Evolutionary conservation across 371 early-diverging fungal species (phyloP).

Genomic region (Lichtheimia ramosa): DNA sequence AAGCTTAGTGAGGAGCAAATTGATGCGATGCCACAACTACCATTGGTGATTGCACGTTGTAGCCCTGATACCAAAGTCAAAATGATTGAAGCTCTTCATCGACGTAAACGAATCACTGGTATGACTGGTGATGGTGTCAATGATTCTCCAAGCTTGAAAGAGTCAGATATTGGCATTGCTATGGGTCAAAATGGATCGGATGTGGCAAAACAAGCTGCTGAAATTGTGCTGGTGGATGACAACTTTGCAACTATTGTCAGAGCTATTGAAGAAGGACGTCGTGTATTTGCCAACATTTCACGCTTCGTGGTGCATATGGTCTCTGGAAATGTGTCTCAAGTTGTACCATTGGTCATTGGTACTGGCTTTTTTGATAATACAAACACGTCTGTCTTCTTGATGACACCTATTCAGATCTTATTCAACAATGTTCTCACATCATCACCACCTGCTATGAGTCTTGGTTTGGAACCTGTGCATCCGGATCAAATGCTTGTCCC

Average conservation of each 20-base stretch:
- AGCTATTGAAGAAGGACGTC: slow-evolving; percentile 85
- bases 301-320: slow-evolving; percentile 92
- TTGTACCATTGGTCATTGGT: slow-evolving; percentile 71
- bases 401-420: slow-evolving; percentile 84
- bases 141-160: slow-evolving; percentile 90
- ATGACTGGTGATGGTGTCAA: slow-evolving; percentile 90
- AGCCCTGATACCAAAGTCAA: slow-evolving; percentile 96
- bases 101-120: slow-evolving; percentile 67
- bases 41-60: slow-evolving; percentile 93
- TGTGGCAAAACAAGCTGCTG: slow-evolving; percentile 91
- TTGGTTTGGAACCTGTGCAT: slow-evolving; percentile 86
- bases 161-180: slow-evolving; percentile 91
- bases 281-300: slow-evolving; percentile 89
- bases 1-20: slow-evolving; percentile 77
- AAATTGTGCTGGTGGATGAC: slow-evolving; percentile 88
- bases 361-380: slow-evolving; percentile 62
- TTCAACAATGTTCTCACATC: slow-evolving; percentile 85
- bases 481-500: slow-evolving; percentile 79
- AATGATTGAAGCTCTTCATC: slow-evolving; percentile 93
- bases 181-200: slow-evolving; percentile 93
- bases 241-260: slow-evolving; percentile 87
- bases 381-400: slow-evolving; percentile 70
- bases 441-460: slow-evolving; percentile 84
- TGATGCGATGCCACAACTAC: slow-evolving; percentile 78
- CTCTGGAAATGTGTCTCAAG: slow-evolving; percentile 83